These are phyloP conservation scores for Aureobasidium leucospermi DNA, from an alignment of 2,329 filamentous ascomycete genomes.

Conservation along the genomic window DNA sequence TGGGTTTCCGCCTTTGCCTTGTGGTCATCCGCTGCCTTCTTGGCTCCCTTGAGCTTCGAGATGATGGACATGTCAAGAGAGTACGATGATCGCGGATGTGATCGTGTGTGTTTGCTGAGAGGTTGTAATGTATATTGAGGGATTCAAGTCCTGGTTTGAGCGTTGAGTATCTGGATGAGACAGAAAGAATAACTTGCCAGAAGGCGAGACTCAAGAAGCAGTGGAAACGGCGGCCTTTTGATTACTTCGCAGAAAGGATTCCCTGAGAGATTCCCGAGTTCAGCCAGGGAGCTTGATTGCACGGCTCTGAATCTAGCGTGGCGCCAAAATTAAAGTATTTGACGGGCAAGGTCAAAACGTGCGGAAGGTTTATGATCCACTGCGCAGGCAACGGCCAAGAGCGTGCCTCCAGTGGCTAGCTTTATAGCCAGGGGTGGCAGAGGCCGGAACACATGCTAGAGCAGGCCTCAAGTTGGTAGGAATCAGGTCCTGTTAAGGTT, in stretches of 20 bases:
- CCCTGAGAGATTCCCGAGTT: not conserved
- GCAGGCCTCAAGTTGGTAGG: not conserved
- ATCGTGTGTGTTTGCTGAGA: not conserved
- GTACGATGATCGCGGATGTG: not conserved
- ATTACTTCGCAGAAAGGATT: constrained; percentile 1
- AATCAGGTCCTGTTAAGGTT: constrained; percentile 5
- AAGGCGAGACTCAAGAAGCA: not conserved
- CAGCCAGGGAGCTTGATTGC: not conserved
- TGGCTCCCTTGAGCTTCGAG: constrained; percentile 26
- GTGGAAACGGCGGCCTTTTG: constrained; percentile 12
- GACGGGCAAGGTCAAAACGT: constrained; percentile 10
- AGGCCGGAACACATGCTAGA: not conserved
- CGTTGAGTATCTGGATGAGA: not conserved
- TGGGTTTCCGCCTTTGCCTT: constrained; percentile 17
- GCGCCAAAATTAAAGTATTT: constrained; percentile 12
- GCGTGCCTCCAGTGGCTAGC: not conserved
- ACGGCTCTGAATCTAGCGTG: constrained; percentile 11
- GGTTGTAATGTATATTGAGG: not conserved
- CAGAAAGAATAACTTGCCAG: not conserved
- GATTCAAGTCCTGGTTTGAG: not conserved
- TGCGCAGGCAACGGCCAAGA: constrained; percentile 7
- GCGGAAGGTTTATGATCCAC: not conserved
- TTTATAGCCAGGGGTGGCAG: constrained; percentile 5
- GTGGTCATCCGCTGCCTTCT: constrained; percentile 24
- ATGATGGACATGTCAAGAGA: constrained; percentile 26